Percentiles rank a stretch among this genome's conserved stretches.
These are phyloP conservation scores for Allium sativum DNA, from an alignment of 106 monocot species.

Conservation along the genomic window DNA sequence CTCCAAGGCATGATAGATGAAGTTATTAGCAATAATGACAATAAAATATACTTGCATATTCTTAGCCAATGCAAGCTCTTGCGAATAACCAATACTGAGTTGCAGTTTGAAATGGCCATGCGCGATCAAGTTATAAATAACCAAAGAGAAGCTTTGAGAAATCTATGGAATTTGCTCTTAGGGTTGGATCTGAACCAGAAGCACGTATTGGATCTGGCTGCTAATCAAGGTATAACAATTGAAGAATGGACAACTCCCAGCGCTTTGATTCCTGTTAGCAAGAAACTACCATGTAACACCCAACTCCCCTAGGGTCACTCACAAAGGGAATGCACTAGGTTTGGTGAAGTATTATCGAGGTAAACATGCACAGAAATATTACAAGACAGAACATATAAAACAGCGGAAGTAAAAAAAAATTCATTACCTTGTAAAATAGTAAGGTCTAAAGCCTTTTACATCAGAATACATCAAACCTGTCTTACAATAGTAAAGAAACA, in stretches of 20 bases:
- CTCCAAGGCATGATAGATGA: conserved; percentile 94
- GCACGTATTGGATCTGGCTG: conserved; percentile 62
- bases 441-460: no score
- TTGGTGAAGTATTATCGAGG: no score
- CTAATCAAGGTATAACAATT: conserved; percentile 71
- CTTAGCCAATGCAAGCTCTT: conserved; percentile 92
- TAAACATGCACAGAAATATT: no score
- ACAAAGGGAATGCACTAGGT: no score
- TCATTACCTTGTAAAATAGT: no score
- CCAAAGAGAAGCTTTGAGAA: conserved; percentile 73
- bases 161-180: conserved; percentile 78
- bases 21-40: conserved; percentile 75
- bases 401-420: no score
- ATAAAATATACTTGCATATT: conserved; percentile 85
- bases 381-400: no score
- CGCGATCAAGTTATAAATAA: conserved; percentile 88
- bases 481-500: no score
- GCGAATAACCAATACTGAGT: conserved; percentile 86
- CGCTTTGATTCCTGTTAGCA: conserved; percentile 8
- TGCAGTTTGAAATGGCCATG: conserved; percentile 96
- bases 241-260: conserved; percentile 47
- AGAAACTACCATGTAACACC: conserved; percentile 17
- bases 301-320: no score
- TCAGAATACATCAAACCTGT: no score
- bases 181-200: conserved; percentile 78